Percentiles rank a stretch among this genome's conserved stretches.
Conservation (phyloP, 2,329 filamentous ascomycete genomes). For the Venturia asperata region DNA sequence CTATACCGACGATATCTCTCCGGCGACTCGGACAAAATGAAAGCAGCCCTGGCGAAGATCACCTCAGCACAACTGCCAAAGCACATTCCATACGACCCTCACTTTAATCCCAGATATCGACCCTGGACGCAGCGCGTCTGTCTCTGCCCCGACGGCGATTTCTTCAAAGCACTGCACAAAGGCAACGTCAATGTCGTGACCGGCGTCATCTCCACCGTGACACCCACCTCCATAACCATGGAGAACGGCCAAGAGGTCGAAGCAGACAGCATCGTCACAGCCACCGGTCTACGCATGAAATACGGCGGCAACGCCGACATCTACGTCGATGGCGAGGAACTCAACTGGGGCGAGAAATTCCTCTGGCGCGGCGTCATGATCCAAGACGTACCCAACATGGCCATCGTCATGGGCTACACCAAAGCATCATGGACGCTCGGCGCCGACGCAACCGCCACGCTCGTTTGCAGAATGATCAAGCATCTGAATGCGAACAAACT, state of each 20-base stretch:
- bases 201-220: conserved; percentile 47
- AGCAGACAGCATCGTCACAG: conserved; percentile 58
- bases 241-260: conserved; percentile 35
- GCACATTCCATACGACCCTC: conserved; percentile 34
- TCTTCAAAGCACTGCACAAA: conserved; percentile 46
- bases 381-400: conserved; percentile 54
- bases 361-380: conserved; percentile 57
- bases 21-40: conserved; percentile 45
- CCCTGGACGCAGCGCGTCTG: conserved; percentile 69
- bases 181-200: conserved; percentile 49
- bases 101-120: conserved; percentile 44
- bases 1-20: conserved; percentile 45
- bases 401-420: conserved; percentile 53
- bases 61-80: conserved; percentile 47
- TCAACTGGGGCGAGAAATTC: conserved; percentile 45
- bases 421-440: conserved; percentile 57
- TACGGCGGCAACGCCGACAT: conserved; percentile 49
- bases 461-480: conserved; percentile 46
- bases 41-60: conserved; percentile 40
- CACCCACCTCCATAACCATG: conserved; percentile 38
- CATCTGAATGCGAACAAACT: conserved; percentile 42
- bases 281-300: conserved; percentile 53
- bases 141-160: conserved; percentile 55
- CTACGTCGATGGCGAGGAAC: conserved; percentile 43
- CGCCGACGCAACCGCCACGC: conserved; percentile 46